phyloP scores from a whole-genome alignment of 192 early-diverging fungal genomes.

The Rhizophagus prolifer region DNA sequence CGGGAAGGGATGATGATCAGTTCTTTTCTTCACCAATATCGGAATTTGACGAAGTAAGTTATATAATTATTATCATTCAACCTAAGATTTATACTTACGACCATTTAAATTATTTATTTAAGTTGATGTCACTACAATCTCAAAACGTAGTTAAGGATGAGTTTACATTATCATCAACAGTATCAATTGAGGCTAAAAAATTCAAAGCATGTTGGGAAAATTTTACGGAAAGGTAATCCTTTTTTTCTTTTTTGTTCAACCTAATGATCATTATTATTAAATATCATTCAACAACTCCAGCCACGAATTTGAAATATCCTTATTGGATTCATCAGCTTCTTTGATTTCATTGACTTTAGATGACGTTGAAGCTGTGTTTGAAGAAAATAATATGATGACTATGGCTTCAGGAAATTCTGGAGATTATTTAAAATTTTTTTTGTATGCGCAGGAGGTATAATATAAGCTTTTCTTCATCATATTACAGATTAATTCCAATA shows the following conservation, averaged over 20 bases:
- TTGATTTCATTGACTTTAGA: neutral
- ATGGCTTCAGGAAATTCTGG: slow-evolving; percentile 8
- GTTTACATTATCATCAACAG: slow-evolving; percentile 4
- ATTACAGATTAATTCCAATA: neutral
- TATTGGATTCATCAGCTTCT: neutral
- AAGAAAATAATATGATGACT: slow-evolving; percentile 4
- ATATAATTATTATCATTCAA: neutral
- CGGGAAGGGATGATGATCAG: neutral
- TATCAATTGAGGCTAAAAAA: neutral
- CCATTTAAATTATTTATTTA: neutral
- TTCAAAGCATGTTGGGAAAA: slow-evolving; percentile 5
- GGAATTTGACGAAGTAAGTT: neutral
- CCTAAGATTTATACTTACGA: neutral
- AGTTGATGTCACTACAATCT: neutral
- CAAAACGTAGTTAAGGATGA: neutral
- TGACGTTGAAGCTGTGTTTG: slow-evolving; percentile 8
- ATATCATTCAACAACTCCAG: neutral
- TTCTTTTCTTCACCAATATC: neutral
- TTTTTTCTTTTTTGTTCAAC: neutral
- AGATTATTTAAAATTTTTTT: neutral
- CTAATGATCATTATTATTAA: too few relatives aligned
- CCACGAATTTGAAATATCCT: neutral
- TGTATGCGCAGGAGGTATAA: slow-evolving; percentile 17
- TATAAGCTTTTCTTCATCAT: neutral
- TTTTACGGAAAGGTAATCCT: slow-evolving; percentile 1